These are phyloP conservation scores for Sporothrix protearum DNA, from an alignment of 2,329 filamentous ascomycete genomes.

Conservation along the genomic window DNA sequence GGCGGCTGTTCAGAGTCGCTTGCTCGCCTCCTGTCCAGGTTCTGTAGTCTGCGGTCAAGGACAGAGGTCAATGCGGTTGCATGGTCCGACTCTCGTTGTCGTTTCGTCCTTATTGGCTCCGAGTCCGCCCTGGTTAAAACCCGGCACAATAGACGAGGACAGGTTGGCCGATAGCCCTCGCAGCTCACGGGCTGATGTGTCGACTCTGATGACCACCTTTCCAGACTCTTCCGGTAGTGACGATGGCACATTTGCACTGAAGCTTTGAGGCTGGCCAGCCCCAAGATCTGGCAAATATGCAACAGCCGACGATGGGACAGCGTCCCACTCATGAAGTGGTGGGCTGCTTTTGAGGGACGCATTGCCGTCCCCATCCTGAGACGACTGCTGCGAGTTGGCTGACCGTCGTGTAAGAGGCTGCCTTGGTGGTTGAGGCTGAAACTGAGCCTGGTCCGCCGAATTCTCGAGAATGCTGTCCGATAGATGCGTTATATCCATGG, in stretches of 20 bases:
- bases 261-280: not conserved
- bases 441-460: not conserved
- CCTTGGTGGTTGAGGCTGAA: not conserved
- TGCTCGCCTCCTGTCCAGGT: not conserved
- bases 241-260: slow-evolving; percentile 22
- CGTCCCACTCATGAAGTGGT: not conserved
- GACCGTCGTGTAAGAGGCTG: slow-evolving; percentile 13
- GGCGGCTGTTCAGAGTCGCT: not conserved
- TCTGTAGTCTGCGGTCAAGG: not conserved
- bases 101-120: not conserved
- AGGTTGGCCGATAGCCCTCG: not conserved
- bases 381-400: slow-evolving; percentile 20
- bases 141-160: not conserved
- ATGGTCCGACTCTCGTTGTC: not conserved
- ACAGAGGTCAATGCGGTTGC: not conserved
- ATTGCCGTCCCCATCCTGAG: not conserved
- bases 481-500: not conserved
- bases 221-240: slow-evolving; percentile 27
- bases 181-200: not conserved
- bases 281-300: not conserved
- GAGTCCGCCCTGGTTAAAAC: not conserved
- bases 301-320: slow-evolving; percentile 3
- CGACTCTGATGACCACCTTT: not conserved
- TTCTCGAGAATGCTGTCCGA: not conserved
- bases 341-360: not conserved